Conservation (phyloP, 352 stramenopile species). For the Phytophthora lateralis region DNA sequence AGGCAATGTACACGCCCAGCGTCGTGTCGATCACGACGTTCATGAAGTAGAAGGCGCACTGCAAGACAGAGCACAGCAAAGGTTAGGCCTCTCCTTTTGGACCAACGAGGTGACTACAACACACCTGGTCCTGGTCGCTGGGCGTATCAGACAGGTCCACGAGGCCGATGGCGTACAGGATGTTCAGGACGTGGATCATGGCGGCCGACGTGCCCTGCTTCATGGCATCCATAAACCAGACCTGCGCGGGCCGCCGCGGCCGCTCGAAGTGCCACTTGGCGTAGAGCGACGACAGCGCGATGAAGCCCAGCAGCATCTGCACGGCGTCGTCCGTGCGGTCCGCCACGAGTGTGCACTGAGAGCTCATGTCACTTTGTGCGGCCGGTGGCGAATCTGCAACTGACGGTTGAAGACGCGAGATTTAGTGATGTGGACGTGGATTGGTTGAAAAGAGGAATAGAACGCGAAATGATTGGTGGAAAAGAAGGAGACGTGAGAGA, state of each 20-base stretch:
- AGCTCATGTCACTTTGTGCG: conserved; percentile 30
- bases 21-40: conserved; percentile 87
- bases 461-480: conserved; percentile 1
- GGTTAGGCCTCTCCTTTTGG: not conserved
- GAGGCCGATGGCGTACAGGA: conserved; percentile 76
- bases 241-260: conserved; percentile 57
- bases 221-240: conserved; percentile 88
- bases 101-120: not conserved
- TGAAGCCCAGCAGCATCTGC: conserved; percentile 76
- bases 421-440: not conserved
- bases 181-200: conserved; percentile 85
- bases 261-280: conserved; percentile 79
- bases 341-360: conserved; percentile 69
- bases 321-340: conserved; percentile 75
- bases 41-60: conserved; percentile 90
- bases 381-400: conserved; percentile 24
- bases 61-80: not conserved
- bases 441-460: conserved; percentile 7
- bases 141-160: conserved; percentile 58
- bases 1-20: conserved; percentile 82
- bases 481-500: not conserved
- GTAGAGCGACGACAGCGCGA: conserved; percentile 80
- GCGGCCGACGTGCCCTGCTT: conserved; percentile 82
- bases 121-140: conserved; percentile 66
- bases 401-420: conserved; percentile 9